These are phyloP conservation scores for Kwoniella shivajii DNA, from an alignment of 1,284 basidiomycete genomes.

Conservation along the genomic window DNA sequence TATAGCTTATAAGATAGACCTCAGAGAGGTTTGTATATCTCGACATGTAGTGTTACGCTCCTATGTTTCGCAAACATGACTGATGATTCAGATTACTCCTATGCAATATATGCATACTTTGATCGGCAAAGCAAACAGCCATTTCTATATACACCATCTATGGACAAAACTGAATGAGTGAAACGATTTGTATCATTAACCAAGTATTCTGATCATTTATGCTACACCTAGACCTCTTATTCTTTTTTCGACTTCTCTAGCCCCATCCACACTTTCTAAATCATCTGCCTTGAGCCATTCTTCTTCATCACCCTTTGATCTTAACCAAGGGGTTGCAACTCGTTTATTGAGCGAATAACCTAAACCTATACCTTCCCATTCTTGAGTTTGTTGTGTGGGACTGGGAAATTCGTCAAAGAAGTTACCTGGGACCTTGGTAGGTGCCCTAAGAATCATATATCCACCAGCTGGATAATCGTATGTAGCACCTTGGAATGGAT, in stretches of 20 bases:
- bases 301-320: constrained; percentile 7
- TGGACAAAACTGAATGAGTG: neutral
- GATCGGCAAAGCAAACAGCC: too few relatives aligned
- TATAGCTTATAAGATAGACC: too few relatives aligned
- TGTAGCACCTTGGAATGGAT: constrained; percentile 5
- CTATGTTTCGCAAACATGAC: too few relatives aligned
- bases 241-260: constrained; percentile 2
- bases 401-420: constrained; percentile 7
- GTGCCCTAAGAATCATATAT: constrained; percentile 17
- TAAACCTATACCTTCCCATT: constrained; percentile 17
- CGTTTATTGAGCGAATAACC: constrained; percentile 25
- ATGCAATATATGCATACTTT: too few relatives aligned
- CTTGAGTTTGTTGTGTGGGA: constrained; percentile 2
- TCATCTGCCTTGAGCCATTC: constrained; percentile 21
- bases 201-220: neutral
- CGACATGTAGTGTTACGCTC: too few relatives aligned
- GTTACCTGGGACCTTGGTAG: constrained; percentile 1
- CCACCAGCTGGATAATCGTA: constrained; percentile 6
- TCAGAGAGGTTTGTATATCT: too few relatives aligned
- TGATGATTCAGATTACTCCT: too few relatives aligned
- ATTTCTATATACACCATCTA: constrained; percentile 9
- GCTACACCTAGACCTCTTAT: constrained; percentile 13
- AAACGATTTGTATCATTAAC: too few relatives aligned
- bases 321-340: constrained; percentile 23
- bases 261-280: neutral